Conservation (phyloP, 495 filamentous ascomycete genomes). For the Tuber brumale region DNA sequence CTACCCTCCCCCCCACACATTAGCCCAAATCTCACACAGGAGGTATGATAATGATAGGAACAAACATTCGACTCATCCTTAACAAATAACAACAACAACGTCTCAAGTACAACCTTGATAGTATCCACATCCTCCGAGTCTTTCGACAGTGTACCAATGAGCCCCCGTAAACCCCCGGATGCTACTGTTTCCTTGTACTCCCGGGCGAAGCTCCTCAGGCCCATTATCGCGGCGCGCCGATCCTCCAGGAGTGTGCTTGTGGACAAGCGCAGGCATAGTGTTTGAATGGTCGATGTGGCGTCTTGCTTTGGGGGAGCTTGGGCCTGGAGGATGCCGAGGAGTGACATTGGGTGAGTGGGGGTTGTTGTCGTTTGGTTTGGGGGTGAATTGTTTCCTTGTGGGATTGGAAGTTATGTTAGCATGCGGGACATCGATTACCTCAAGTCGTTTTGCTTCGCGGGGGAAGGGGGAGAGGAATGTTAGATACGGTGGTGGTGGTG, state of each 20-base stretch:
- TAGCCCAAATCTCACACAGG: neutral
- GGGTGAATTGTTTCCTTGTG: slow-evolving; percentile 2
- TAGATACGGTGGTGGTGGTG: neutral
- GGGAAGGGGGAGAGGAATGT: neutral
- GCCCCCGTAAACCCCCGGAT: slow-evolving; percentile 73
- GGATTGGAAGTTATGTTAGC: neutral
- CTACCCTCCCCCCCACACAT: slow-evolving; percentile 42
- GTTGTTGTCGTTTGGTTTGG: slow-evolving; percentile 9
- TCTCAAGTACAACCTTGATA: slow-evolving; percentile 88
- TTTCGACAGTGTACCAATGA: slow-evolving; percentile 76
- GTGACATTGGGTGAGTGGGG: slow-evolving; percentile 34
- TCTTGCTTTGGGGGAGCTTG: slow-evolving; percentile 93
- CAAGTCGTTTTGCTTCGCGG: neutral
- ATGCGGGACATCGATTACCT: neutral
- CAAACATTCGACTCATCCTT: slow-evolving; percentile 63
- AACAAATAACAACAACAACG: slow-evolving; percentile 83
- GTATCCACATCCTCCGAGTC: slow-evolving; percentile 96
- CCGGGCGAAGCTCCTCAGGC: slow-evolving; percentile 90
- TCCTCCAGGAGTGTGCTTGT: slow-evolving; percentile 89
- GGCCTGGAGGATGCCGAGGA: slow-evolving; percentile 41
- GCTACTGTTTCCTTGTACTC: slow-evolving; percentile 95
- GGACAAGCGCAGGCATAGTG: slow-evolving; percentile 74
- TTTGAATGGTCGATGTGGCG: slow-evolving; percentile 85
- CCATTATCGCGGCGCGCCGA: slow-evolving; percentile 83
- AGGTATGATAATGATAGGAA: slow-evolving; percentile 21